These are phyloP conservation scores for Diaporthe sp. DNA, from an alignment of 2,329 filamentous ascomycete species.

Conservation along the genomic window DNA sequence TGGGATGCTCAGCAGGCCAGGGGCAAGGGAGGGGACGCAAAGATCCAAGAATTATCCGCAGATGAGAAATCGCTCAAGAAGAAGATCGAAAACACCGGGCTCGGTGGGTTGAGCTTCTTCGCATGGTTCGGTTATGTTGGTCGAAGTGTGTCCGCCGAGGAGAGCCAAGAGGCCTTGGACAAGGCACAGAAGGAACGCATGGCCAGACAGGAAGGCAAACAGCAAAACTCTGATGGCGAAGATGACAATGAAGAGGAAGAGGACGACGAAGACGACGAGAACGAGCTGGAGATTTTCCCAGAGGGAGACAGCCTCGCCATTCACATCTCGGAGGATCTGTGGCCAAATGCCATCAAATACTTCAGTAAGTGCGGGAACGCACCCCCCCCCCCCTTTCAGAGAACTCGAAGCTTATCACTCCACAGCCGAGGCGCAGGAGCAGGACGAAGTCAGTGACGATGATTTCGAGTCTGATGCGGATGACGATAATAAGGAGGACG, in stretches of 20 bases:
- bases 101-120: slow-evolving; percentile 85
- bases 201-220: slow-evolving; percentile 65
- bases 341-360: slow-evolving; percentile 89
- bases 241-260: slow-evolving; percentile 59
- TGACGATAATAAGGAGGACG: slow-evolving; percentile 67
- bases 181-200: slow-evolving; percentile 68
- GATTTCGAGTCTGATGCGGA: slow-evolving; percentile 78
- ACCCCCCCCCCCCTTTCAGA: background rate
- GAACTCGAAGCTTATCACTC: slow-evolving; percentile 52
- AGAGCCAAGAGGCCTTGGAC: slow-evolving; percentile 74
- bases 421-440: slow-evolving; percentile 78
- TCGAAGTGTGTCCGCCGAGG: slow-evolving; percentile 78
- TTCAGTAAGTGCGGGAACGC: slow-evolving; percentile 76
- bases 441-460: slow-evolving; percentile 75
- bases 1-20: slow-evolving; percentile 71
- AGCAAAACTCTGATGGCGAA: slow-evolving; percentile 58
- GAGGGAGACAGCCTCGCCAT: slow-evolving; percentile 87
- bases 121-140: slow-evolving; percentile 88
- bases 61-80: slow-evolving; percentile 66
- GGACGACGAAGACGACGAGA: slow-evolving; percentile 73
- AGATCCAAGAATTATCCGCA: slow-evolving; percentile 55
- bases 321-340: slow-evolving; percentile 87
- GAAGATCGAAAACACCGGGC: slow-evolving; percentile 71
- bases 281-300: slow-evolving; percentile 88
- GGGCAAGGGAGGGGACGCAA: slow-evolving; percentile 52